A percentile compares a stretch with the other conserved stretches of the same genome.
These are phyloP conservation scores for Auricularia sp. DNA, from an alignment of 768 basidiomycete genomes.

Conservation along the genomic window DNA sequence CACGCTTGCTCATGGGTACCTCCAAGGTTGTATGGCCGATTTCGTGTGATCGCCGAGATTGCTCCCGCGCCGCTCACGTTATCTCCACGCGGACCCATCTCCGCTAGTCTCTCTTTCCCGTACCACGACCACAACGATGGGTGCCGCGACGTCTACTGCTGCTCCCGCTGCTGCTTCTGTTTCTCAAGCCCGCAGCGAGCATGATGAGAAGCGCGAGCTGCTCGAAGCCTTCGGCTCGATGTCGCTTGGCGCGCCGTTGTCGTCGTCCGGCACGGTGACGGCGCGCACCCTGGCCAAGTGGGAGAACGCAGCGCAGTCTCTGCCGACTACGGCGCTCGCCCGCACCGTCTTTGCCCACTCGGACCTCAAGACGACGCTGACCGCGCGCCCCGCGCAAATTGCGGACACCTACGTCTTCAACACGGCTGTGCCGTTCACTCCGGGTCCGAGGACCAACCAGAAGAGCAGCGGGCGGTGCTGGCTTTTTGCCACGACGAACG, in stretches of 20 bases:
- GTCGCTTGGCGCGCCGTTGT: not conserved
- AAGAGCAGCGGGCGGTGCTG: slow-evolving; percentile 87
- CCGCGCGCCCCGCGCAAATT: slow-evolving; percentile 50
- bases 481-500: slow-evolving; percentile 89
- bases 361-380: slow-evolving; percentile 51
- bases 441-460: slow-evolving; percentile 78
- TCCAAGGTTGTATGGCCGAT: too few relatives aligned
- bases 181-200: not conserved
- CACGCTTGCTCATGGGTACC: too few relatives aligned
- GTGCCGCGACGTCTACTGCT: too few relatives aligned
- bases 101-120: too few relatives aligned
- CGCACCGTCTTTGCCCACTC: slow-evolving; percentile 64
- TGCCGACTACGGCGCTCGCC: slow-evolving; percentile 36
- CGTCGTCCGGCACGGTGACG: not conserved
- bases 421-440: slow-evolving; percentile 66
- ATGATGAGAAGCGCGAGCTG: not conserved
- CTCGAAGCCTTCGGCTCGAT: not conserved
- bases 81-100: too few relatives aligned
- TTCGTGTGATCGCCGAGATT: too few relatives aligned
- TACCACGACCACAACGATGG: too few relatives aligned
- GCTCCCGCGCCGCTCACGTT: too few relatives aligned
- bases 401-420: slow-evolving; percentile 76
- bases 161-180: too few relatives aligned
- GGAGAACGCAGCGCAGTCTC: not conserved
- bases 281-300: not conserved